phyloP scores from a whole-genome alignment of 148 eudicot species.

The Nepenthes mirabilis region DNA sequence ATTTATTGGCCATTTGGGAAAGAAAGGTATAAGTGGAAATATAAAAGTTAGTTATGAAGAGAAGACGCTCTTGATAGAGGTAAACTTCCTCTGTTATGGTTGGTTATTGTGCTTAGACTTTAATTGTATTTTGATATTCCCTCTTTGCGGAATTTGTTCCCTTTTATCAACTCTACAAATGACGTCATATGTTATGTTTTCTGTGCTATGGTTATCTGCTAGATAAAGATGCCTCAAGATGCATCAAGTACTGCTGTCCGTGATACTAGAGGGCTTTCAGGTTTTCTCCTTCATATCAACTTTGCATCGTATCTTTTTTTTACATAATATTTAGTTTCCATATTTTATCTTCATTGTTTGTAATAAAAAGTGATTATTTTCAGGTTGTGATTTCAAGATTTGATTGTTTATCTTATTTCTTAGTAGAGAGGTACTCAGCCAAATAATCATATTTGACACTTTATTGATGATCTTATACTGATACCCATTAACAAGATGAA shows the following conservation, averaged over 20 bases:
- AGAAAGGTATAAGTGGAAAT: constrained; percentile 84
- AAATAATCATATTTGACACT: no score
- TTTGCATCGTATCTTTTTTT: not conserved
- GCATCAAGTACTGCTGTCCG: constrained; percentile 67
- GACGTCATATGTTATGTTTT: no score
- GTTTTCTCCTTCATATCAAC: constrained; percentile 22
- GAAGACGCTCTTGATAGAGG: constrained; percentile 81
- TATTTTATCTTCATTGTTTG: no score
- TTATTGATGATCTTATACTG: no score
- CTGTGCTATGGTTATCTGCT: not conserved
- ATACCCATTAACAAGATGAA: no score
- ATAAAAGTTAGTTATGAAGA: constrained; percentile 58
- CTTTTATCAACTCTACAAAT: not conserved
- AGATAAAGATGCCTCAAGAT: constrained; percentile 98
- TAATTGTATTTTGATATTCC: not conserved
- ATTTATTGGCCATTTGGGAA: constrained; percentile 77
- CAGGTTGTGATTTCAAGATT: no score
- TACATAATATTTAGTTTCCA: no score
- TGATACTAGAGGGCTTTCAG: constrained; percentile 98
- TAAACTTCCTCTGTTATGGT: constrained; percentile 10
- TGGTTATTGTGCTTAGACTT: not conserved
- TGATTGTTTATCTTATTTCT: no score
- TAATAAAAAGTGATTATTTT: no score
- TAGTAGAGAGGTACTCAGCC: no score
- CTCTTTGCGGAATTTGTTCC: not conserved